Percentiles rank a stretch among this genome's conserved stretches.
Conservation (phyloP, 306 rosid genomes). For the Cicer arietinum region DNA sequence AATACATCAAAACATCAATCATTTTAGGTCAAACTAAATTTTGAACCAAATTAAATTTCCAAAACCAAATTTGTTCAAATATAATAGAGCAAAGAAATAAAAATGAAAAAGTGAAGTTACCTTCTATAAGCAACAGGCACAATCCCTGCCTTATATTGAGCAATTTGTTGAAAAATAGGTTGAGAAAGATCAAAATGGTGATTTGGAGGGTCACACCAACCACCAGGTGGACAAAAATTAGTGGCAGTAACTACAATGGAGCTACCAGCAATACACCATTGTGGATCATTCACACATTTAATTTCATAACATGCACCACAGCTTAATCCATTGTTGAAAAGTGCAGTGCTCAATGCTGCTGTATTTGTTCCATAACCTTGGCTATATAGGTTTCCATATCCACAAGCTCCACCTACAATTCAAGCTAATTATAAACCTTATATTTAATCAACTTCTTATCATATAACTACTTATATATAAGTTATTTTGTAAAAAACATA, state of each 20-base stretch:
- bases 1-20: background rate
- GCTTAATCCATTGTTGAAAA: constrained; percentile 56
- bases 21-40: background rate
- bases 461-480: too few relatives aligned
- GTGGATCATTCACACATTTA: constrained; percentile 54
- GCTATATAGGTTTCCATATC: constrained; percentile 56
- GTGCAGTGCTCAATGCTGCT: constrained; percentile 56
- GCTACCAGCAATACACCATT: constrained; percentile 58
- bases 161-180: constrained; percentile 57
- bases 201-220: constrained; percentile 61
- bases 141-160: constrained; percentile 56
- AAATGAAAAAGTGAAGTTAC: constrained; percentile 40
- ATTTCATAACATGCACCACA: constrained; percentile 59
- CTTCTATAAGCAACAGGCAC: constrained; percentile 57
- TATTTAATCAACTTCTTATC: background rate
- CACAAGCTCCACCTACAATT: constrained; percentile 58
- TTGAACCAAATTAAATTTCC: background rate
- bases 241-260: constrained; percentile 55
- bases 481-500: too few relatives aligned
- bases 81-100: background rate
- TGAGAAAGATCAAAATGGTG: constrained; percentile 60
- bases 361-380: constrained; percentile 60
- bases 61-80: background rate
- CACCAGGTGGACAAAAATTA: constrained; percentile 61
- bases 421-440: background rate